These are phyloP conservation scores for Lactarius akahatsu DNA, from an alignment of 768 basidiomycete genomes.

Conservation along the genomic window DNA sequence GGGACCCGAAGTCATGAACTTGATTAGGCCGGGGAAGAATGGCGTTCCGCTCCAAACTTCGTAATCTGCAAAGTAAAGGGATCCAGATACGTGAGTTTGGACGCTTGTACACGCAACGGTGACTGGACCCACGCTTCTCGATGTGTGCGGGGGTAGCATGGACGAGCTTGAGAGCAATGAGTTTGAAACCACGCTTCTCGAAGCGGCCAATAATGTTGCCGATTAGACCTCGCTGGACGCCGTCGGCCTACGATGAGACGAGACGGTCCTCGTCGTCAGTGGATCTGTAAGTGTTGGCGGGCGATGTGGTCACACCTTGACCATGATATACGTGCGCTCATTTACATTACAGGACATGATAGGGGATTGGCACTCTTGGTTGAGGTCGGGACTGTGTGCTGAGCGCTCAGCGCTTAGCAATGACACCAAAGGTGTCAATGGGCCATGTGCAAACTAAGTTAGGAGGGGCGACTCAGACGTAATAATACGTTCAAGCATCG, in stretches of 20 bases:
- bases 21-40: constrained; percentile 96
- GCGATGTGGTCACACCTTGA: constrained; percentile 65
- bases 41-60: constrained; percentile 90
- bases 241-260: constrained; percentile 74
- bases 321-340: constrained; percentile 99
- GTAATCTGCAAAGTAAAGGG: constrained; percentile 64
- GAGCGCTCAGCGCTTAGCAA: too few relatives aligned
- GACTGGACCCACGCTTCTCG: constrained; percentile 65
- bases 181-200: constrained; percentile 98
- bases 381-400: constrained; percentile 10
- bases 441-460: too few relatives aligned
- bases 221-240: constrained; percentile 94
- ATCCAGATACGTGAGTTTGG: not conserved
- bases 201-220: constrained; percentile 96
- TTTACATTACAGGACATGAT: constrained; percentile 54
- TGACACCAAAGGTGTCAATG: too few relatives aligned
- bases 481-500: too few relatives aligned
- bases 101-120: not conserved
- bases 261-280: constrained; percentile 12
- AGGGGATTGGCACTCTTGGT: constrained; percentile 28
- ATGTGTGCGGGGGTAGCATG: constrained; percentile 80
- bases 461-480: too few relatives aligned
- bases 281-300: not conserved
- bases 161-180: constrained; percentile 90
- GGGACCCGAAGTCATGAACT: constrained; percentile 95